phyloP scores from a whole-genome alignment of 1,139 yeast species.

The Zygosaccharomyces pseudobailii region DNA sequence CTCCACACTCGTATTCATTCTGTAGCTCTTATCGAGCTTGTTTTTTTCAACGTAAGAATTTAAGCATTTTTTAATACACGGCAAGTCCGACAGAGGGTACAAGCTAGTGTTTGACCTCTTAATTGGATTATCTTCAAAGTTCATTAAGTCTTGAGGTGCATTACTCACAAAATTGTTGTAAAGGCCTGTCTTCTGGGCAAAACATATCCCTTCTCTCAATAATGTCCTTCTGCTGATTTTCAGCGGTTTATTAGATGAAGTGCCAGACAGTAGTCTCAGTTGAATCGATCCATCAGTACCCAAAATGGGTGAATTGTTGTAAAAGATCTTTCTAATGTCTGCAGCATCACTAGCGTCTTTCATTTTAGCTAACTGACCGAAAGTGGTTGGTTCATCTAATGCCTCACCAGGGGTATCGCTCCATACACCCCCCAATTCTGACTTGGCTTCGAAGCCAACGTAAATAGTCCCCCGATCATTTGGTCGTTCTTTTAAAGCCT shows the following conservation, averaged over 20 bases:
- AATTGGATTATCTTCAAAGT: conserved; percentile 9
- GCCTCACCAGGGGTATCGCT: conserved; percentile 18
- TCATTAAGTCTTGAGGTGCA: conserved; percentile 17
- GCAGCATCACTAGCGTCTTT: conserved; percentile 5
- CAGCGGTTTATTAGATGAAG: conserved; percentile 12
- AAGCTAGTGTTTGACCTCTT: conserved; percentile 4
- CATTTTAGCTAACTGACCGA: conserved; percentile 9
- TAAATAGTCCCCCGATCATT: conserved; percentile 18
- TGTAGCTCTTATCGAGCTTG: conserved; percentile 5
- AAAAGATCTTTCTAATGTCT: conserved; percentile 11
- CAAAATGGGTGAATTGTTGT: conserved; percentile 14
- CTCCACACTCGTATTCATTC: conserved; percentile 16
- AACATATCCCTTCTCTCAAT: conserved; percentile 13
- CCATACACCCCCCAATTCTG: conserved; percentile 40
- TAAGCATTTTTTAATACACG: conserved; percentile 8
- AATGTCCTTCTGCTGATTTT: conserved; percentile 3
- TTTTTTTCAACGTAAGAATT: conserved; percentile 6
- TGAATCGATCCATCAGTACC: conserved; percentile 5
- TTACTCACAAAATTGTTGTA: conserved; percentile 15
- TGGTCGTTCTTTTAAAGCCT: conserved; percentile 20
- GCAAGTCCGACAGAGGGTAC: conserved; percentile 12
- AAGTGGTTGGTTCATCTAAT: conserved; percentile 8
- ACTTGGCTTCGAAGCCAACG: conserved; percentile 38
- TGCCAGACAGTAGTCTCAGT: conserved; percentile 12
- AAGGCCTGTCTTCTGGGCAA: conserved; percentile 15